Percentiles rank a stretch among this genome's conserved stretches.
Conservation (phyloP, 768 basidiomycete species). For the Collybia sordida region DNA sequence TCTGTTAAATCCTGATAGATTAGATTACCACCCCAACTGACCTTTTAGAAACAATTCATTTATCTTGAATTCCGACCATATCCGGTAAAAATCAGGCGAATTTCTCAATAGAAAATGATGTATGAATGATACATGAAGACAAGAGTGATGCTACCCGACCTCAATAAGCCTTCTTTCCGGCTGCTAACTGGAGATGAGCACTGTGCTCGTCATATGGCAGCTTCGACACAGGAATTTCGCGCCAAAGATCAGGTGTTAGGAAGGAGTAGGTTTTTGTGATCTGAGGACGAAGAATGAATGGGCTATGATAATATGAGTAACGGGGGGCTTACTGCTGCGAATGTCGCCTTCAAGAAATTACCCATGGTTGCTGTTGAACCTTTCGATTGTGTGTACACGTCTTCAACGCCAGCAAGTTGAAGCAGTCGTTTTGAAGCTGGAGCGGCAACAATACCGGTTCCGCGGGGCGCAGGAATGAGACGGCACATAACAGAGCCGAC, state of each 20-base stretch:
- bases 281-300: constrained; percentile 33
- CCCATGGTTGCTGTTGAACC: constrained; percentile 99
- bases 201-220: constrained; percentile 95
- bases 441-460: constrained; percentile 99
- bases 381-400: constrained; percentile 97
- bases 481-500: constrained; percentile 99
- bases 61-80: no score
- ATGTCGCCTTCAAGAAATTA: constrained; percentile 98
- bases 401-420: constrained; percentile 97
- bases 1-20: constrained; percentile 8
- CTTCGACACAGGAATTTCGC: constrained; percentile 87
- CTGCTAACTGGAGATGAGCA: constrained; percentile 82
- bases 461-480: constrained; percentile 96
- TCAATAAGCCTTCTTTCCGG: constrained; percentile 76
- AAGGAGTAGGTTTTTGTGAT: constrained; percentile 98
- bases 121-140: constrained; percentile 12
- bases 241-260: constrained; percentile 98
- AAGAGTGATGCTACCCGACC: constrained; percentile 8
- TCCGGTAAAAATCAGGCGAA: no score
- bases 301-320: neutral
- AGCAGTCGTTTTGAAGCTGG: constrained; percentile 96
- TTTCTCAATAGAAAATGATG: neutral
- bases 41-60: neutral
- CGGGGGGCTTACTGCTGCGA: constrained; percentile 69
- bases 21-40: neutral